phyloP scores from a whole-genome alignment of 768 basidiomycete species.

The Russula earlei region DNA sequence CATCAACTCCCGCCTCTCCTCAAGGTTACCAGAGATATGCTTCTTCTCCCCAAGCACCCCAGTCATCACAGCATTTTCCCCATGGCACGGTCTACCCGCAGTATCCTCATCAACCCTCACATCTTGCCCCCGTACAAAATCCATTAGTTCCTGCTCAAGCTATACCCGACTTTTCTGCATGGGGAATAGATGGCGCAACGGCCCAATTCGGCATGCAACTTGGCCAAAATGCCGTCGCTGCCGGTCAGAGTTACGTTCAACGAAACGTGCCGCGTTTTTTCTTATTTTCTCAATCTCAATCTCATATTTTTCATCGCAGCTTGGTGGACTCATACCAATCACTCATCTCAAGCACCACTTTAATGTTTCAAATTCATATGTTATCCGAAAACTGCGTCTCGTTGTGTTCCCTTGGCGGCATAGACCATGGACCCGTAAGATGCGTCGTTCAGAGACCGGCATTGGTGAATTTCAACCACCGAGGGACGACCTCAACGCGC shows the following conservation, averaged over 20 bases:
- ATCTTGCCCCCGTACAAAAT: constrained; percentile 19
- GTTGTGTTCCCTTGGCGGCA: constrained; percentile 96
- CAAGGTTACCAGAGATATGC: constrained; percentile 68
- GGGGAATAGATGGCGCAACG: constrained; percentile 88
- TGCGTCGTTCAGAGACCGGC: constrained; percentile 53
- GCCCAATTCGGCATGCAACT: constrained; percentile 96
- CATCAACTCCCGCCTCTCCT: constrained; percentile 64
- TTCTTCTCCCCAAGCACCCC: constrained; percentile 42
- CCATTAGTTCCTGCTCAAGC: constrained; percentile 19
- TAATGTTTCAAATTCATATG: constrained; percentile 94
- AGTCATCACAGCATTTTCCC: constrained; percentile 27
- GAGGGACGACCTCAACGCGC: constrained; percentile 89
- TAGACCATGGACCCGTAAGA: constrained; percentile 71
- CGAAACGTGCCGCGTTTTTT: constrained; percentile 58
- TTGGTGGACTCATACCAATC: constrained; percentile 70
- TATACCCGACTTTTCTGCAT: constrained; percentile 48
- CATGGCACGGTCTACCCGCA: constrained; percentile 36
- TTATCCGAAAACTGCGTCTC: constrained; percentile 77
- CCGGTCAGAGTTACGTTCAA: constrained; percentile 93
- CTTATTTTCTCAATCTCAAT: neutral
- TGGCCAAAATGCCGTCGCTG: constrained; percentile 82
- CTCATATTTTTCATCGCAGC: constrained; percentile 34
- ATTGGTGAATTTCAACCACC: constrained; percentile 79
- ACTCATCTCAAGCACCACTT: constrained; percentile 81
- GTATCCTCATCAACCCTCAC: constrained; percentile 37